Evolutionary conservation across 768 basidiomycete genomes (phyloP), one percentile per base, ranked within the genome.

Genomic region (Lentinula detonsa): DNA sequence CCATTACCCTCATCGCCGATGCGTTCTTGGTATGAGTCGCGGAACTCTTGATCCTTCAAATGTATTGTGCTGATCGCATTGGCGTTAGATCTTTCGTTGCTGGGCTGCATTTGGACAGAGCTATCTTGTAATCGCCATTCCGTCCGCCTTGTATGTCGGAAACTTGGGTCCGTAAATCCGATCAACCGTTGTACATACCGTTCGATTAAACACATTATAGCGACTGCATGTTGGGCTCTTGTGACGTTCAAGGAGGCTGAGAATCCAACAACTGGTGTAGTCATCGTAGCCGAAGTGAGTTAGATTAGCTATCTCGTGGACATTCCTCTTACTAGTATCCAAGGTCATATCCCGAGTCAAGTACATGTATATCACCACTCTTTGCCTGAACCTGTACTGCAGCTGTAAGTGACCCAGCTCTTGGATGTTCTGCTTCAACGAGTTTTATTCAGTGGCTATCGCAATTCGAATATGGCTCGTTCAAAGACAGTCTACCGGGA

Each of bases 1-100:
- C 58, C n/a, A 52, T 52, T 42, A 59, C 58, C 10, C 58, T 59
- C 10, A 59, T 59, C 23, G 58, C 58, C 6, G 58, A 59, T 31
- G 46, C 58, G 31, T 59, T 59, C 34, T 15, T 59, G 58, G 58
- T 59, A 59, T 51, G 16, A 3, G 6, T 23, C 16, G 5, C 18
- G 5, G 9, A 18, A 18, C 23, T 42, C 54, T 53, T 18, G 5
- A 18, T 0, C n/a, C 7, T 18, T 45, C 43, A 45, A 45, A 5
- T 7, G 11, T 48, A 48, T 23, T 23, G 10, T 48, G 21, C n/a
- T 23, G 46, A 48, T 37, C 40, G 33, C 13, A 13, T 23, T 10
- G 11, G n/a, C 11, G 13, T 15, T 42, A 59, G 58, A 59, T 34
- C 2, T 59, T 59, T 34, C 58, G 58, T 13, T 59, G 58, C 18